Conservation (phyloP, 2,329 filamentous ascomycete species). For the Fusarium scirpi region DNA sequence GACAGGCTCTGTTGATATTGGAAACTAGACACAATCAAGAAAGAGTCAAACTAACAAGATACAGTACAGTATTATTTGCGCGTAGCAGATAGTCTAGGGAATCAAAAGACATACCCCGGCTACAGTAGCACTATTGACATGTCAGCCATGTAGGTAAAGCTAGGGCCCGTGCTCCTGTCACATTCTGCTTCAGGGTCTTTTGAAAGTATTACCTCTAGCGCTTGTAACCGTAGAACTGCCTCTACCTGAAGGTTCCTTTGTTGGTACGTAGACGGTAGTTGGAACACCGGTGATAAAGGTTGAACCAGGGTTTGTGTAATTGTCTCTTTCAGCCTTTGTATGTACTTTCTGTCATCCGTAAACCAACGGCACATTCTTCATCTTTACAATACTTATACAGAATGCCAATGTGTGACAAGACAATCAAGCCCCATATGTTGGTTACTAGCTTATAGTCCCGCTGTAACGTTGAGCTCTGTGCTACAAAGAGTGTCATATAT, state of each 20-base stretch:
- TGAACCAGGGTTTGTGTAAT: constrained; percentile 7
- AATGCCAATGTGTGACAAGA: constrained; percentile 2
- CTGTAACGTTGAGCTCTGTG: constrained; percentile 29
- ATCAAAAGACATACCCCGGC: constrained; percentile 9
- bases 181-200: constrained; percentile 12
- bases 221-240: background rate
- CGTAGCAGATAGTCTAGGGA: background rate
- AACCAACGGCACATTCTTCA: background rate
- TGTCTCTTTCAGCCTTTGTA: constrained; percentile 1
- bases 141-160: constrained; percentile 14
- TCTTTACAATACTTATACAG: background rate
- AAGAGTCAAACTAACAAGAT: background rate
- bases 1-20: background rate
- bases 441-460: background rate
- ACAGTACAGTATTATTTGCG: background rate
- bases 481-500: background rate
- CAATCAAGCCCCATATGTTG: background rate
- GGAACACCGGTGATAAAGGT: background rate
- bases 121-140: background rate
- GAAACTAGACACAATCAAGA: background rate
- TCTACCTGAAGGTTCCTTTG: constrained; percentile 13
- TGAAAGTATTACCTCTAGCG: background rate
- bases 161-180: constrained; percentile 20
- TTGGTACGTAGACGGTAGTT: background rate
- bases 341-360: background rate